A percentile compares a stretch with the other conserved stretches of the same genome.
Evolutionary conservation across 2,329 filamentous ascomycete species (phyloP).

Genomic region (Epichloe uncinata): DNA sequence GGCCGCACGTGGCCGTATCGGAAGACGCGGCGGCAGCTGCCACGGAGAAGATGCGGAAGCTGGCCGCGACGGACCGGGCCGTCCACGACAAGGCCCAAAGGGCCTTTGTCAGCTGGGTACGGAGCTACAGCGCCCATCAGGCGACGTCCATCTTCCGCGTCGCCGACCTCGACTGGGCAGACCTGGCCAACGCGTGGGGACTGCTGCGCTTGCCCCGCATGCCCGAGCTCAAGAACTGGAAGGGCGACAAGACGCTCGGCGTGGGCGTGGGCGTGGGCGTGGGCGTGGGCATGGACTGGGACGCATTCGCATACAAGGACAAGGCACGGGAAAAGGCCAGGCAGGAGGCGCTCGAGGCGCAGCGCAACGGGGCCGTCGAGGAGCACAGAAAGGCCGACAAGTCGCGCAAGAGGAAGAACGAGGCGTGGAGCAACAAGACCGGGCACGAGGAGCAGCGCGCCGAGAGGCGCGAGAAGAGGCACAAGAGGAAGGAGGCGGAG

Average conservation of each 20-base stretch:
- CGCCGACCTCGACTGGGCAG: slow-evolving; percentile 70
- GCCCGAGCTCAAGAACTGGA: slow-evolving; percentile 72
- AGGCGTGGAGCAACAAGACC: slow-evolving; percentile 60
- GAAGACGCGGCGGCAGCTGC: slow-evolving; percentile 45
- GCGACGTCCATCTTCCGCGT: slow-evolving; percentile 84
- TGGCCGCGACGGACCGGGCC: slow-evolving; percentile 37
- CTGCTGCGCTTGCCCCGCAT: slow-evolving; percentile 80
- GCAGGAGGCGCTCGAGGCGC: slow-evolving; percentile 39
- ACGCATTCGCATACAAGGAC: slow-evolving; percentile 57
- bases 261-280: slow-evolving; percentile 48
- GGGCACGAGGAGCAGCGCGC: slow-evolving; percentile 51
- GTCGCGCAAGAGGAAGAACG: slow-evolving; percentile 46
- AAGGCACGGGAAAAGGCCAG: slow-evolving; percentile 55
- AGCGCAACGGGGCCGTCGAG: slow-evolving; percentile 24
- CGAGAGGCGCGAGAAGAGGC: slow-evolving; percentile 50
- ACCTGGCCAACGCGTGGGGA: slow-evolving; percentile 72
- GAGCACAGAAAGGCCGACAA: slow-evolving; percentile 27
- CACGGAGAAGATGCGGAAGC: slow-evolving; percentile 46
- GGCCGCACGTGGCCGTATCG: slow-evolving; percentile 42
- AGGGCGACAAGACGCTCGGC: slow-evolving; percentile 51
- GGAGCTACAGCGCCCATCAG: slow-evolving; percentile 82
- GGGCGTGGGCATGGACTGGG: slow-evolving; percentile 52
- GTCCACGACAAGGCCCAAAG: slow-evolving; percentile 80
- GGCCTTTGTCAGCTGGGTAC: slow-evolving; percentile 87
- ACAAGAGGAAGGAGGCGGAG: slow-evolving; percentile 50